phyloP scores from a whole-genome alignment of 768 basidiomycete genomes.

The Hebeloma cylindrosporum region DNA sequence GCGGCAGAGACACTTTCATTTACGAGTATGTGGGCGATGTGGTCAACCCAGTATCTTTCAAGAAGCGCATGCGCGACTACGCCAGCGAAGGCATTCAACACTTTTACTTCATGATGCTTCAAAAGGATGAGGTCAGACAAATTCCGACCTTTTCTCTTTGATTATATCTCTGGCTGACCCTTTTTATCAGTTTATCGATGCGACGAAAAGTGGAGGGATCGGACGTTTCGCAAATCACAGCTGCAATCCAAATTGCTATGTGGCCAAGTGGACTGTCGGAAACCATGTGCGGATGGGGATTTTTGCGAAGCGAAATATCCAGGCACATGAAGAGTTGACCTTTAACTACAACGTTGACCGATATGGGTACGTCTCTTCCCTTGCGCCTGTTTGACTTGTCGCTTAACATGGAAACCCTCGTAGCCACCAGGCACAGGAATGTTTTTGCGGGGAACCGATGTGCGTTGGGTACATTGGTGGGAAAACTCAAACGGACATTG shows the following conservation, averaged over 20 bases:
- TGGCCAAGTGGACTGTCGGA: constrained; percentile 97
- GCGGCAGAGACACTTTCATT: constrained; percentile 79
- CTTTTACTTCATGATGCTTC: constrained; percentile 99
- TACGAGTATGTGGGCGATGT: constrained; percentile 99
- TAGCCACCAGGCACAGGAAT: constrained; percentile 92
- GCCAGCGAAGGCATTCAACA: constrained; percentile 91
- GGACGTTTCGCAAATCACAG: constrained; percentile 98
- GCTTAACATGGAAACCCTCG: constrained; percentile 1
- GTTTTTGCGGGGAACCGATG: constrained; percentile 93
- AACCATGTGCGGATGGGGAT: constrained; percentile 94
- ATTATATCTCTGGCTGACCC: neutral
- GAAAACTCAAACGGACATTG: constrained; percentile 96
- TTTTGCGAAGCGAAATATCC: constrained; percentile 82
- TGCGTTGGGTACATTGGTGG: constrained; percentile 97
- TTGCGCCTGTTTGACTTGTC: neutral
- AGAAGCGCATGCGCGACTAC: constrained; percentile 93
- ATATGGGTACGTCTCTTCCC: constrained; percentile 71
- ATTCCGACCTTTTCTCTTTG: neutral
- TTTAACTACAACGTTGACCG: constrained; percentile 99
- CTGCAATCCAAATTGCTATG: constrained; percentile 96
- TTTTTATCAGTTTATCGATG: constrained; percentile 82
- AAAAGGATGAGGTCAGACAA: constrained; percentile 85
- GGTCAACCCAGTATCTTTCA: constrained; percentile 81
- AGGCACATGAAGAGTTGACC: constrained; percentile 85
- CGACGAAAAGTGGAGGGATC: constrained; percentile 94